These are phyloP conservation scores for Geotrichum phurueaensis DNA, from an alignment of 1,139 yeast species.

Conservation along the genomic window DNA sequence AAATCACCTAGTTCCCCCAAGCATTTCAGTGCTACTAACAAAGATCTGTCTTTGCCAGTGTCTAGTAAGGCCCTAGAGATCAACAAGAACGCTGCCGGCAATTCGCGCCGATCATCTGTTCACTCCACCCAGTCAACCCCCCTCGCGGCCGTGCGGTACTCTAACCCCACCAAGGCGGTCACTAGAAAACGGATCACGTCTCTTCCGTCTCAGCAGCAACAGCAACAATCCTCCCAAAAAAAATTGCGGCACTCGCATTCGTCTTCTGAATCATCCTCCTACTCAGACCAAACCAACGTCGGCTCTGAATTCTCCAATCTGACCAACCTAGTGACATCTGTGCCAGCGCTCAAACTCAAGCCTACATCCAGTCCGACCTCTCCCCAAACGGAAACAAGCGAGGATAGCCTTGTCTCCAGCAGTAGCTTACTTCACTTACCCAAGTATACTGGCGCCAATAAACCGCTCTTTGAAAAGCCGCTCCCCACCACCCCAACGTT, in stretches of 20 bases:
- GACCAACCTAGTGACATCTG: conserved; percentile 1
- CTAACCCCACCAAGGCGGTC: background rate
- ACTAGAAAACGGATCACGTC: background rate
- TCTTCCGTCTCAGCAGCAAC: background rate
- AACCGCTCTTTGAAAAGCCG: background rate
- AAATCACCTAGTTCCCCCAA: background rate
- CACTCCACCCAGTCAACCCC: background rate
- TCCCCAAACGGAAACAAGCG: background rate
- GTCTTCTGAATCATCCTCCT: background rate
- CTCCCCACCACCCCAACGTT: background rate
- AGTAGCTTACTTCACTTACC: background rate
- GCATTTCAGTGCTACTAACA: background rate
- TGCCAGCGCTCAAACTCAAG: background rate
- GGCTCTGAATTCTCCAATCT: conserved; percentile 1
- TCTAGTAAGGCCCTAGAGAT: background rate
- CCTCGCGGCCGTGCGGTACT: background rate
- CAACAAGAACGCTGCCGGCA: background rate
- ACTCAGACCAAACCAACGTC: background rate
- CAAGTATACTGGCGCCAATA: background rate
- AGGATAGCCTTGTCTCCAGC: background rate
- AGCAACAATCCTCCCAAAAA: background rate
- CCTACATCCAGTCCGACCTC: background rate
- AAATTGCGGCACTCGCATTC: background rate
- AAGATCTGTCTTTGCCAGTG: background rate
- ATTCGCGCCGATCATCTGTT: background rate